These are phyloP conservation scores for Eruca vesicaria DNA, from an alignment of 441 rosid genomes.

Conservation along the genomic window DNA sequence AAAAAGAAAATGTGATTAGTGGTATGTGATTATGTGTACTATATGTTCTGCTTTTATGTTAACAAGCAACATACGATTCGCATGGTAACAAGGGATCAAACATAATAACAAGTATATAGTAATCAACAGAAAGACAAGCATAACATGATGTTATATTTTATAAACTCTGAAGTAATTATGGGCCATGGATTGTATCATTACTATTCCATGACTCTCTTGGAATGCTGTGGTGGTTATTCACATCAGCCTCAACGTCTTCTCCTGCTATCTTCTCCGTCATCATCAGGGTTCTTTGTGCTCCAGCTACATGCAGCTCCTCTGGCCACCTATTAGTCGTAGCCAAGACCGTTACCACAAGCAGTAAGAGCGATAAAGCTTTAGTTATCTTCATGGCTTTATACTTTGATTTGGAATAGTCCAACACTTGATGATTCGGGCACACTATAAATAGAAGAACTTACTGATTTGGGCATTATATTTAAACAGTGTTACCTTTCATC, in stretches of 20 bases:
- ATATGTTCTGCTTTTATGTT: not conserved
- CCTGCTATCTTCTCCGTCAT: constrained; percentile 6
- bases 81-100: not conserved
- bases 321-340: not conserved
- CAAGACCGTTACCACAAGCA: not conserved
- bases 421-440: not conserved
- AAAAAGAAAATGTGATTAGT: not conserved
- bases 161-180: not conserved
- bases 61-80: not conserved
- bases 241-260: constrained; percentile 28
- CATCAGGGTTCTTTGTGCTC: not conserved
- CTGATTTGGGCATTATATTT: not conserved
- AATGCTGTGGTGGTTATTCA: constrained; percentile 44
- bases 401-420: not conserved
- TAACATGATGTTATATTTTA: not conserved
- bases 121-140: not conserved
- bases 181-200: constrained; percentile 9
- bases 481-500: not conserved
- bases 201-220: constrained; percentile 37
- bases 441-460: constrained; percentile 1
- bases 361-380: not conserved
- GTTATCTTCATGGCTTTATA: constrained; percentile 4
- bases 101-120: not conserved
- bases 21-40: not conserved
- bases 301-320: not conserved